These are phyloP conservation scores for Helotiales sp. DNA, from an alignment of 2,329 filamentous ascomycete genomes.

Conservation along the genomic window DNA sequence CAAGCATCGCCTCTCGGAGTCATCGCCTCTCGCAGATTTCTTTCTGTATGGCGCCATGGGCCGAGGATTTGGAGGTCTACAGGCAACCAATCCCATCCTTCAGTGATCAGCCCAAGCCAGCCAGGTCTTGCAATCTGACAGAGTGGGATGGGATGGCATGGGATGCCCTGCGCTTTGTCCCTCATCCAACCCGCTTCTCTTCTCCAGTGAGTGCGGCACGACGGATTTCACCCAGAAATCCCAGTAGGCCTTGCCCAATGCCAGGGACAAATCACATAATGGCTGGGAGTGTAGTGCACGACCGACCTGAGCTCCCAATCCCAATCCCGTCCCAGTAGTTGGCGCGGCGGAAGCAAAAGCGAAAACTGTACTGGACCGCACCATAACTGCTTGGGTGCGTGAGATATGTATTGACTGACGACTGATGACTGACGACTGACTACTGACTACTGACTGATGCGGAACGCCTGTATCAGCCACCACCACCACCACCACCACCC, in stretches of 20 bases:
- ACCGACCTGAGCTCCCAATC: conserved; percentile 20
- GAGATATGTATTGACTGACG: conserved; percentile 20
- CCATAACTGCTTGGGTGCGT: conserved; percentile 10
- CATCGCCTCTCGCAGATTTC: background rate
- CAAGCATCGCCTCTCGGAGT: background rate
- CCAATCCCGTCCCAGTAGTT: too few relatives aligned
- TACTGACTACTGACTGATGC: conserved; percentile 7
- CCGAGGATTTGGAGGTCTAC: background rate
- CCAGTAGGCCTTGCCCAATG: conserved; percentile 9
- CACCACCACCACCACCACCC: conserved; percentile 1
- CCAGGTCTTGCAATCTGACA: background rate
- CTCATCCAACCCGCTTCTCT: conserved; percentile 2
- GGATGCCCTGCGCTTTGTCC: conserved; percentile 1
- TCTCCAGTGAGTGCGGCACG: conserved; percentile 20
- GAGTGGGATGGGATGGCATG: too few relatives aligned
- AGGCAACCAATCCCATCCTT: background rate
- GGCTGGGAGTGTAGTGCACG: conserved; percentile 20
- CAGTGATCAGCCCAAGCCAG: background rate
- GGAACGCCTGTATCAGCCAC: conserved; percentile 17
- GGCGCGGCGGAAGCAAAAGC: background rate
- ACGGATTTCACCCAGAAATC: background rate
- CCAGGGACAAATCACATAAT: conserved; percentile 18
- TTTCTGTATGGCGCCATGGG: background rate
- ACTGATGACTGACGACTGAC: conserved; percentile 6
- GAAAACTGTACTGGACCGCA: background rate